These are phyloP conservation scores for Zymoseptoria passerinii DNA, from an alignment of 2,329 filamentous ascomycete species.

Conservation along the genomic window DNA sequence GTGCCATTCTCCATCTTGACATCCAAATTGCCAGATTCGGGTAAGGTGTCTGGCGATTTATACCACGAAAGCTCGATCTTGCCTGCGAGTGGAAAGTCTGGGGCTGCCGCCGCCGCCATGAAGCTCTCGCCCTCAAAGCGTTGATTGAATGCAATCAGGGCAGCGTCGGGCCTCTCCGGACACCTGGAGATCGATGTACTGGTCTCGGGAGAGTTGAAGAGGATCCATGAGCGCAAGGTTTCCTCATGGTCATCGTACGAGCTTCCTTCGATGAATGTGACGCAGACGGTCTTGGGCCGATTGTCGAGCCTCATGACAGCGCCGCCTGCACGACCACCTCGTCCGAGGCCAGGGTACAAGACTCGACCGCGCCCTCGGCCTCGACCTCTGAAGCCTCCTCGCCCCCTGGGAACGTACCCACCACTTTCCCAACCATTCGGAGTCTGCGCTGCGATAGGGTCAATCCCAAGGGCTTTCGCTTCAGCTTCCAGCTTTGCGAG, in stretches of 20 bases:
- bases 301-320: conserved; percentile 63
- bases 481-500: conserved; percentile 66
- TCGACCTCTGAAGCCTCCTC: conserved; percentile 22
- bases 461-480: conserved; percentile 60
- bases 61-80: conserved; percentile 59
- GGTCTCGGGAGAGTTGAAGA: conserved; percentile 29
- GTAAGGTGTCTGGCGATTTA: background rate
- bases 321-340: conserved; percentile 39
- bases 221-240: conserved; percentile 59
- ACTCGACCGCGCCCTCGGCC: conserved; percentile 33
- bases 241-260: conserved; percentile 62
- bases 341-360: conserved; percentile 37
- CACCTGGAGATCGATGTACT: conserved; percentile 33
- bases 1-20: background rate
- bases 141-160: conserved; percentile 37
- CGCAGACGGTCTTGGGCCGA: conserved; percentile 58
- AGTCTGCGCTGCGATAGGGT: conserved; percentile 43
- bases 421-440: conserved; percentile 11
- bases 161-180: conserved; percentile 30
- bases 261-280: conserved; percentile 42
- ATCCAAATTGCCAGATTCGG: background rate
- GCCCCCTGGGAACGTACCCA: conserved; percentile 12
- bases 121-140: conserved; percentile 56
- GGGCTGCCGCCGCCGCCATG: conserved; percentile 19
- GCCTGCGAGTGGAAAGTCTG: conserved; percentile 52